Conservation (phyloP, 1,284 basidiomycete genomes). For the Sporisorium graminicola region DNA sequence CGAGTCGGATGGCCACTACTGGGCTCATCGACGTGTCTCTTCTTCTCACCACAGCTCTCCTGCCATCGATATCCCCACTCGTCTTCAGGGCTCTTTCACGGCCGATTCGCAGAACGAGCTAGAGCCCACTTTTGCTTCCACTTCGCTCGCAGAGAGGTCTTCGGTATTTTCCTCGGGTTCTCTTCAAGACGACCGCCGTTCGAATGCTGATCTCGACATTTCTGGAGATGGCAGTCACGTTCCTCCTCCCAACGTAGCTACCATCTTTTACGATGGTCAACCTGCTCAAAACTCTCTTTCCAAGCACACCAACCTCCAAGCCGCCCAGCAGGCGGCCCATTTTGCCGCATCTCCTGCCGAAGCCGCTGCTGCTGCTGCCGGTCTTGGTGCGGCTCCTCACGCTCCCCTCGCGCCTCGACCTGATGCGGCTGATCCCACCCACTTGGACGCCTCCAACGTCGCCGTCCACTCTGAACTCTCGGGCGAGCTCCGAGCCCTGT, state of each 20-base stretch:
- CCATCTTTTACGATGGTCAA: conserved; percentile 31
- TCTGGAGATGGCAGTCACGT: conserved; percentile 51
- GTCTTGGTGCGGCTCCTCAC: conserved; percentile 52
- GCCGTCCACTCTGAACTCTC: conserved; percentile 56
- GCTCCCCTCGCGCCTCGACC: conserved; percentile 5
- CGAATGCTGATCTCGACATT: conserved; percentile 46
- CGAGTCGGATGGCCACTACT: conserved; percentile 54
- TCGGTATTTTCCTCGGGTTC: conserved; percentile 42
- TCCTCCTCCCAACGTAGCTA: conserved; percentile 50
- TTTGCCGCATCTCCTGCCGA: conserved; percentile 59
- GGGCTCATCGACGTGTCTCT: conserved; percentile 53
- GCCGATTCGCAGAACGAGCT: conserved; percentile 41
- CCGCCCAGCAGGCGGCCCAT: conserved; percentile 26
- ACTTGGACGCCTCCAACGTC: conserved; percentile 36
- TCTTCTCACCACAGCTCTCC: conserved; percentile 32
- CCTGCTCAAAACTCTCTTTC: conserved; percentile 17
- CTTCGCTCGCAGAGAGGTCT: conserved; percentile 38
- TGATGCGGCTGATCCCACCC: conserved; percentile 17
- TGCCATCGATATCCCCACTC: conserved; percentile 38
- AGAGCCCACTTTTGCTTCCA: conserved; percentile 42
- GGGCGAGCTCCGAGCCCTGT: conserved; percentile 60
- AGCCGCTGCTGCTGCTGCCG: conserved; percentile 55
- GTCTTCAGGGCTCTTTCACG: conserved; percentile 42
- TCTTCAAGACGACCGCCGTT: conserved; percentile 34
- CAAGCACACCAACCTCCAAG: conserved; percentile 23